Conservation (phyloP, 2,329 filamentous ascomycete genomes). For the Colletotrichum trifolii region DNA sequence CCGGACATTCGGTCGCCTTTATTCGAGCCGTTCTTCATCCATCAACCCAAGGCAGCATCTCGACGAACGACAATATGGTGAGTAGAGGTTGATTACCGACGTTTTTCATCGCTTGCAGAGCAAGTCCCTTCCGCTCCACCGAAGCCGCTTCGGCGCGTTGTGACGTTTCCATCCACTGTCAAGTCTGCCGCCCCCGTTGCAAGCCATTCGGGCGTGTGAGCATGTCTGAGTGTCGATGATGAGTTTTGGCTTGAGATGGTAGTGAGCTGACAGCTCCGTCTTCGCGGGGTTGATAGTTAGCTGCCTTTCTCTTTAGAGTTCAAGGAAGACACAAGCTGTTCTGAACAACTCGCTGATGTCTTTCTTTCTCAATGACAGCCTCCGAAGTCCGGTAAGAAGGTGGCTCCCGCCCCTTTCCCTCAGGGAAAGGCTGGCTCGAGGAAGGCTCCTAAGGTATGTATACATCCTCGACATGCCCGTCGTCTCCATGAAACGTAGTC, state of each 20-base stretch:
- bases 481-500: neutral
- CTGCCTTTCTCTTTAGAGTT: conserved; percentile 84
- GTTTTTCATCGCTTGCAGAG: conserved; percentile 18
- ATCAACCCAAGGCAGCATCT: conserved; percentile 32
- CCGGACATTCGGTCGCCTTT: neutral
- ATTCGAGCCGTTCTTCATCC: neutral
- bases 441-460: conserved; percentile 95
- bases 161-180: conserved; percentile 47
- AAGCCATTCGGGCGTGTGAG: conserved; percentile 50
- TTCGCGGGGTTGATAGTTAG: neutral
- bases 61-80: conserved; percentile 36
- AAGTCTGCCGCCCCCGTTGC: conserved; percentile 44
- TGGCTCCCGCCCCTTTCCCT: conserved; percentile 95
- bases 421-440: conserved; percentile 90
- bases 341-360: conserved; percentile 91
- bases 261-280: neutral
- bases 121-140: conserved; percentile 7
- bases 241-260: conserved; percentile 72
- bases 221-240: conserved; percentile 69
- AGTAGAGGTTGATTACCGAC: conserved; percentile 27
- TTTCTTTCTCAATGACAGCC: conserved; percentile 99
- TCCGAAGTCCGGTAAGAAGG: conserved; percentile 98
- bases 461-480: neutral
- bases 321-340: conserved; percentile 82
- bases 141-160: conserved; percentile 39